Evolutionary conservation across 768 basidiomycete genomes (phyloP), one percentile per base, ranked within the genome.

Genomic region (Lactarius sp.): DNA sequence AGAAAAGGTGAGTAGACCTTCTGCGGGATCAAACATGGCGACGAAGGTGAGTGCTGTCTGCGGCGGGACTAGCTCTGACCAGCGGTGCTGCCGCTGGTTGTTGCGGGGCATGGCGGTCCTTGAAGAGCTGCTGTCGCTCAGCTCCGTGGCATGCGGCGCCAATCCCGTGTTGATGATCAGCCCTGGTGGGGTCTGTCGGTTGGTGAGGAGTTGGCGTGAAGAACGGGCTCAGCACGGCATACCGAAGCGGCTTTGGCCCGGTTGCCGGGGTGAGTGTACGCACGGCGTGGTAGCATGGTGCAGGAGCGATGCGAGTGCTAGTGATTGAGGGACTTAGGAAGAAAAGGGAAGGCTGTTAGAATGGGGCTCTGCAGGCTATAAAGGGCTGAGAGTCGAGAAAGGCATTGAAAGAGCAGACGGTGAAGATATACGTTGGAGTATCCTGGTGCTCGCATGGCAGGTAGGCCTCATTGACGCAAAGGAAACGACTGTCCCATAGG

Each of bases 61-160:
- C 5, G 84, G 82, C 18, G 83, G 83, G 6, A 83, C 75, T 52
- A 84, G 72, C 34, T 84, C 80, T 14, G 84, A 84, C 85, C 83
- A 85, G 41, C 82, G 79, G 54, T 69, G 71, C 39, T 60, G 63
- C 10, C 46, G 37, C 22, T 56, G 53, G 31, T 8, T 52, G n/a
- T 41, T 42, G 33, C 27, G 39, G 13, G 46, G 53, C n/a, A 61
- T 8, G 8, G 10, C 27, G 14, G 54, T 62, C 14, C 54, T 56
- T 36, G 57, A 41, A 14, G 56, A 64, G 37, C 18, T 14, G 10
- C 47, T 31, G n/a, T 51, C 46, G 53, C 53, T 64, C 12, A 36
- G 13, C 2, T 36, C 22, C 10, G 39, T 55, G 6, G 22, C 46
- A 39, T 36, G 46, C n/a, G 41, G n/a, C 10, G 46, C 3, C 22